These are phyloP conservation scores for Larix kaempferi DNA, from an alignment of 75 land plant genomes.

Conservation along the genomic window DNA sequence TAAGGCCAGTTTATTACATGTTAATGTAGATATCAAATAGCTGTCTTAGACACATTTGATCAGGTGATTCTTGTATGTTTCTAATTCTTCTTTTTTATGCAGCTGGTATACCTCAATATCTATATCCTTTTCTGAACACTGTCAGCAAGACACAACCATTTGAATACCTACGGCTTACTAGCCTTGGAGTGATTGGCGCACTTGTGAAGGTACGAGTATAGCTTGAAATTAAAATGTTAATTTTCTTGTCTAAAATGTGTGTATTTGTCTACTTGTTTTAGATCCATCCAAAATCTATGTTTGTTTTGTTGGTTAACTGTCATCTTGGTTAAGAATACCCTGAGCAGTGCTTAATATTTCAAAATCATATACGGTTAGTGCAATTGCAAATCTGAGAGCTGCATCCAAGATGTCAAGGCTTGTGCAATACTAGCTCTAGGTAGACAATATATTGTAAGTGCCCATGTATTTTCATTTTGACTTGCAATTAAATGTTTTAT, in stretches of 20 bases:
- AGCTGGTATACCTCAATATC: conserved; percentile 94
- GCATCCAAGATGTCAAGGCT: too few relatives aligned
- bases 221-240: not conserved
- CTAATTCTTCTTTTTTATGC: conserved; percentile 19
- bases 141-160: conserved; percentile 95
- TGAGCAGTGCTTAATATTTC: not conserved
- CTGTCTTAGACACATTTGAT: not conserved
- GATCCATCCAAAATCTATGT: not conserved
- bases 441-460: not conserved
- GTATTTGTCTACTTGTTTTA: not conserved
- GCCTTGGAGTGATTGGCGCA: conserved; percentile 99
- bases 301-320: not conserved
- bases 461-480: not conserved
- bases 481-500: not conserved
- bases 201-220: conserved; percentile 75
- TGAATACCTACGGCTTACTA: conserved; percentile 95
- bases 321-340: not conserved
- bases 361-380: not conserved
- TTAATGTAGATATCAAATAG: not conserved
- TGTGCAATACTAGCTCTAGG: too few relatives aligned
- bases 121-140: conserved; percentile 93
- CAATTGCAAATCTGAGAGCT: not conserved
- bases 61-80: not conserved
- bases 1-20: not conserved
- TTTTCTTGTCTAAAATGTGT: not conserved